Evolutionary conservation across 106 monocot species (phyloP), one percentile per base, ranked within the genome.

Genomic region (Triglochin maritima): DNA sequence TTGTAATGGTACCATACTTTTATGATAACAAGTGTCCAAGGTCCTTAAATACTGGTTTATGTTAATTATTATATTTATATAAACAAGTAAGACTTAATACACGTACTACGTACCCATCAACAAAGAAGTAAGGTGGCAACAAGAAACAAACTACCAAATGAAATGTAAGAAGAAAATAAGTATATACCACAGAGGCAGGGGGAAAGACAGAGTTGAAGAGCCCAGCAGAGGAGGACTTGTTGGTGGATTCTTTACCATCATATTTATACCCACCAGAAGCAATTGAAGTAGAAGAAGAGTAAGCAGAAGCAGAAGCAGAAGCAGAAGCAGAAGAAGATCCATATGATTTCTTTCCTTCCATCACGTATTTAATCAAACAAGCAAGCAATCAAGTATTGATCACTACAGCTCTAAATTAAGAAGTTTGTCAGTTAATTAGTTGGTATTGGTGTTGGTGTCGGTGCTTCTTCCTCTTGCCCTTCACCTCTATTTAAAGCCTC

Each of bases 151-250:
- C 15, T 59, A 16, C 66, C 17, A 16, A 16, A 52, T 29, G 29
- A 29, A 29, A 29, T 29, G 29, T 29, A 29, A 13, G 29, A 17
- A 56, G 71, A 2, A 44, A 6, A 6, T n/a, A 46, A 67, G 41
- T 54, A 46, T 13, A 56, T 67, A 67, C 65, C 49, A 41, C 9
- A 49, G 59, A 46, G 5, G 74, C 66, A 42, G 65, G 74, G 4
- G 67, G 67, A 43, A 74, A 74, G 7, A 74, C 66, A 52, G 74
- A 66, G 74, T 60, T 66, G 74, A 74, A 74, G 49, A 66, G 60
- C 44, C 66, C 66, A 48, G 67, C 59, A 47, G 73, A 73, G 17
- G 73, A 56, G 47, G 56, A 14, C 17, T 64, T 67, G n/a, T 59
- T 42, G 6, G 70, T 6, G 4, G 50, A 59, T 42, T 57, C 60